These are phyloP conservation scores for Naganishia kalamii DNA, from an alignment of 768 basidiomycete species.

Conservation along the genomic window DNA sequence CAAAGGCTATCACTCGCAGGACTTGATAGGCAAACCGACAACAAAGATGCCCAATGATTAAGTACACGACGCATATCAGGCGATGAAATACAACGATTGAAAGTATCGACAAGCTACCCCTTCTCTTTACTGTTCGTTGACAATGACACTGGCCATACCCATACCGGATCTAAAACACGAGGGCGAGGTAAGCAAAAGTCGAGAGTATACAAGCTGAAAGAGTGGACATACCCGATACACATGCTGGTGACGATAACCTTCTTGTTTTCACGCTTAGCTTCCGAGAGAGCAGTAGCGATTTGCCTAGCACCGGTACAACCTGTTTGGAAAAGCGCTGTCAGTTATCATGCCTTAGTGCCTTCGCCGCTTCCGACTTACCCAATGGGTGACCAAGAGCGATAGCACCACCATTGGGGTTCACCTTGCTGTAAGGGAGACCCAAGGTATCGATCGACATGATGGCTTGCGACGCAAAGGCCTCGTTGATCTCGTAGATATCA, in stretches of 20 bases:
- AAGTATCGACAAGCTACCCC: neutral
- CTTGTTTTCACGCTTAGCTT: conserved; percentile 64
- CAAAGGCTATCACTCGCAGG: too few relatives aligned
- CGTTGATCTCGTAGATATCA: conserved; percentile 48
- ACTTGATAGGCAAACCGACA: too few relatives aligned
- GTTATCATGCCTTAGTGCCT: too few relatives aligned
- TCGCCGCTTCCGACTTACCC: conserved; percentile 19
- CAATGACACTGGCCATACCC: conserved; percentile 26
- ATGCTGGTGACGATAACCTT: conserved; percentile 73
- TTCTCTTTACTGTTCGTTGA: conserved; percentile 37
- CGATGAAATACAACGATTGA: conserved; percentile 9
- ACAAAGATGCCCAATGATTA: conserved; percentile 13
- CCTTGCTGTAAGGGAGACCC: conserved; percentile 57
- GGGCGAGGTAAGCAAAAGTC: conserved; percentile 5
- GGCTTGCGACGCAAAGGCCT: conserved; percentile 77
- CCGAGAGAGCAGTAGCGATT: conserved; percentile 77
- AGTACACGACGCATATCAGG: neutral
- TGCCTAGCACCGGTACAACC: conserved; percentile 72
- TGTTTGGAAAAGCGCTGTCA: too few relatives aligned
- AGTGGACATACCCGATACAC: conserved; percentile 53
- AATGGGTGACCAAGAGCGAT: conserved; percentile 54
- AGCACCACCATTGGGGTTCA: conserved; percentile 62
- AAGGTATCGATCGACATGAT: conserved; percentile 84
- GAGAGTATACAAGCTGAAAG: neutral
- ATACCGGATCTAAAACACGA: conserved; percentile 5